A percentile compares a stretch with the other conserved stretches of the same genome.
Conservation (phyloP, 768 basidiomycete species). For the Clavaria fumosa region DNA sequence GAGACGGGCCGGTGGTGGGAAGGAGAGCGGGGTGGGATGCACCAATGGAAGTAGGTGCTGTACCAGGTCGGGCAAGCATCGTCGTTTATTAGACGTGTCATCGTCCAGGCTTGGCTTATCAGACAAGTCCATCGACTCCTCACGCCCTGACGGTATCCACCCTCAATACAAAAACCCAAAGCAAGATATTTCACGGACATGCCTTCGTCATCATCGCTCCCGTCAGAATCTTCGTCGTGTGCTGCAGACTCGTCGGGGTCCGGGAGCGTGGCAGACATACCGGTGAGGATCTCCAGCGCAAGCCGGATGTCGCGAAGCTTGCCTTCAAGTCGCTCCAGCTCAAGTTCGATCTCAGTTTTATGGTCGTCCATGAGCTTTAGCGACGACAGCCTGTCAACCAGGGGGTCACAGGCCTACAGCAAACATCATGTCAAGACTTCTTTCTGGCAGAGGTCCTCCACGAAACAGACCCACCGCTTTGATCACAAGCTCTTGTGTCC, state of each 20-base stretch:
- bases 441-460: too few relatives aligned
- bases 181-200: constrained; percentile 3
- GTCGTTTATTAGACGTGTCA: constrained; percentile 17
- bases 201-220: not conserved
- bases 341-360: constrained; percentile 47
- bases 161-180: constrained; percentile 10
- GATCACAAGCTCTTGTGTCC: constrained; percentile 35
- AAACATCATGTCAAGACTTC: too few relatives aligned
- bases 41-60: constrained; percentile 53
- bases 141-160: constrained; percentile 18
- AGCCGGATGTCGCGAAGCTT: constrained; percentile 61
- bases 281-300: constrained; percentile 79
- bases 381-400: constrained; percentile 46
- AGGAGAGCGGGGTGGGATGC: constrained; percentile 67
- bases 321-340: constrained; percentile 60
- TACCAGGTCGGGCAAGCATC: constrained; percentile 47
- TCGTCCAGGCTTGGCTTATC: constrained; percentile 26
- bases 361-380: constrained; percentile 65
- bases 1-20: constrained; percentile 50
- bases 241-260: constrained; percentile 44
- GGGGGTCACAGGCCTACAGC: too few relatives aligned
- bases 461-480: too few relatives aligned
- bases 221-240: constrained; percentile 23
- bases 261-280: constrained; percentile 74
- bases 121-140: constrained; percentile 26